phyloP scores from a whole-genome alignment of 495 filamentous ascomycete genomes.

The Aeminium ludgeri region DNA sequence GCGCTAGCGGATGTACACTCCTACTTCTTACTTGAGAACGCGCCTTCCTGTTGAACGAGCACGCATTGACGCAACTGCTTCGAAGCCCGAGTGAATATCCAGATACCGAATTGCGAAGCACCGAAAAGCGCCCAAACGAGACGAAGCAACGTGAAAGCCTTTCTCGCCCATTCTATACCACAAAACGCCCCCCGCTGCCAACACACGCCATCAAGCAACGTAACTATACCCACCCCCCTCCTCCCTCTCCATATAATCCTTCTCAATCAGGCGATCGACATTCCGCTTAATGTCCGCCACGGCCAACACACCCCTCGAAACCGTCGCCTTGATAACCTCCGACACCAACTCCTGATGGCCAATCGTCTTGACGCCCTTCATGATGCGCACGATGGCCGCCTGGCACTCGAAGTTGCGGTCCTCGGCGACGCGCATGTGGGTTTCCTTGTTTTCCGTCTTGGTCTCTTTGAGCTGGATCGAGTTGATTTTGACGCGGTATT shows the following conservation, averaged over 20 bases:
- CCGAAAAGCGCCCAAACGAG: too few relatives aligned
- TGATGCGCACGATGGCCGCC: constrained; percentile 88
- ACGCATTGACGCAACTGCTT: too few relatives aligned
- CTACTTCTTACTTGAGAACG: too few relatives aligned
- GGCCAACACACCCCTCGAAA: constrained; percentile 65
- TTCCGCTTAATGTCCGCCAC: constrained; percentile 81
- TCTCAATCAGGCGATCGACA: constrained; percentile 96
- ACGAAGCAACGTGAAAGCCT: too few relatives aligned
- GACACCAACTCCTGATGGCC: constrained; percentile 62
- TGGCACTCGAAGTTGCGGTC: constrained; percentile 93
- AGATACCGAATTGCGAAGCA: too few relatives aligned
- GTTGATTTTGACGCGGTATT: constrained; percentile 94
- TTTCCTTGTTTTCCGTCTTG: constrained; percentile 75
- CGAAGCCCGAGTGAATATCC: too few relatives aligned
- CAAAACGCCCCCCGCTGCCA: too few relatives aligned
- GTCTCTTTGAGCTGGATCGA: constrained; percentile 96
- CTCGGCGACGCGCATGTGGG: constrained; percentile 70
- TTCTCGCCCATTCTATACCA: too few relatives aligned
- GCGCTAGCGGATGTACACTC: too few relatives aligned
- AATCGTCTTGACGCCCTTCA: constrained; percentile 90
- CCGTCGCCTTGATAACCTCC: constrained; percentile 80
- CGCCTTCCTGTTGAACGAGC: too few relatives aligned
- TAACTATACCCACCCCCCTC: constrained; percentile 68
- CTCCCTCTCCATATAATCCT: constrained; percentile 80
- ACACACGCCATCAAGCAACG: too few relatives aligned